Base-by-base conservation (phyloP, 1,284 basidiomycete genomes). In the Peniophora sp. region DNA sequence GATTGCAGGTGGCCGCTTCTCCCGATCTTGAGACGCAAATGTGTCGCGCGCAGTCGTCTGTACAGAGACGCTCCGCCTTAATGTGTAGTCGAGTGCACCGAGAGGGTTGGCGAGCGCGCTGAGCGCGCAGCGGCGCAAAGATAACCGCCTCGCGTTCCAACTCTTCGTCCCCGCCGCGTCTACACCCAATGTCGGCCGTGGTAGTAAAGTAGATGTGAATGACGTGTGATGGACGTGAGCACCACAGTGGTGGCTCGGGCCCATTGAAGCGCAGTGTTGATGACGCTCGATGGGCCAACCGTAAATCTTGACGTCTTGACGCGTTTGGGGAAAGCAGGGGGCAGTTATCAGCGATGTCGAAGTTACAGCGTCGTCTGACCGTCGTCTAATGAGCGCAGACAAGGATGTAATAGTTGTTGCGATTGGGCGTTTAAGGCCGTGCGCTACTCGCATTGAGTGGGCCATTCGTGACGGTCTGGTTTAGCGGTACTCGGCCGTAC, bases 81-180 rank as follows among this genome's bases (percentile, higher is more conserved):
- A 32, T 32, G 27, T 32, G 8, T 15, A 5, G 8, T n/a, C 18
- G 55, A 84, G 79, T 3, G 71, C 74, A 53, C 73, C 78, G 57
- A 90, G 70, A 6, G 87, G 86, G 58, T 89, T 87, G 3, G 89
- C 85, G 78, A 92, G 88, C 45, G 91, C 79, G 0, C 85, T 90
- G 51, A 92, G 71, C 1, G 90, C 92, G 65, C 88, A 91, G 55
- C 88, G 70, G 60, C 85, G 74, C 62, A 69, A 73, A 45, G 55
- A 3, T 61, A 54, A 52, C 59, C 60, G 39, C 62, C 48, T 32
- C 44, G 18, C 6, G n/a, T 18, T 20, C 23, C 14, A 8, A 15
- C 24, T 24, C 48, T 12, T n/a, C n/a, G n/a, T n/a, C n/a, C n/a
- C n/a, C n/a, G n/a, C n/a, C n/a, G n/a, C 27, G 27, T 32, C 12